Conservation (phyloP, 768 basidiomycete species). For the Termitomyces sp. region DNA sequence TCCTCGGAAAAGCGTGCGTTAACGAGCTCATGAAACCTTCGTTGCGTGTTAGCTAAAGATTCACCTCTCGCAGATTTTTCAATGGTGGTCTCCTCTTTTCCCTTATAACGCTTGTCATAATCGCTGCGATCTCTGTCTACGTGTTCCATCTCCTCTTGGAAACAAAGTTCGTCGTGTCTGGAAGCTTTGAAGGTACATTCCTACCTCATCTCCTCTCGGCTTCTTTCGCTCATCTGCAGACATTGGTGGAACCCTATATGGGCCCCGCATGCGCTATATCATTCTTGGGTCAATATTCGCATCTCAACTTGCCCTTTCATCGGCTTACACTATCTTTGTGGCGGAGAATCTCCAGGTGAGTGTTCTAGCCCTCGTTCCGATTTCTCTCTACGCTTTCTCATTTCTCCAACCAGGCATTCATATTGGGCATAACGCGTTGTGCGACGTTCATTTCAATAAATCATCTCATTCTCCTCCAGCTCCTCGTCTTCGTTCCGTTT, state of each 20-base stretch:
- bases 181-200: constrained; percentile 79
- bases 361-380: constrained; percentile 10
- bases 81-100: constrained; percentile 96
- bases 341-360: constrained; percentile 74
- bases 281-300: constrained; percentile 85
- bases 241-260: constrained; percentile 89
- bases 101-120: constrained; percentile 62
- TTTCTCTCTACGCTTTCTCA: not conserved
- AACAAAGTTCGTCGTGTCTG: constrained; percentile 86
- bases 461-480: constrained; percentile 79
- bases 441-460: constrained; percentile 56
- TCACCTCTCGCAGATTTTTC: constrained; percentile 59
- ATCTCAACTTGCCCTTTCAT: constrained; percentile 85
- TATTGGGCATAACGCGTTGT: constrained; percentile 77
- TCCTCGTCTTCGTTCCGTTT: constrained; percentile 84
- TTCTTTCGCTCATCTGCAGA: constrained; percentile 40
- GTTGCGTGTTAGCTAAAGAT: not conserved
- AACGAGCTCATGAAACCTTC: not conserved
- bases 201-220: not conserved
- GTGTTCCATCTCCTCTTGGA: constrained; percentile 89
- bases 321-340: constrained; percentile 94
- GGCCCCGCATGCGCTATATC: constrained; percentile 85
- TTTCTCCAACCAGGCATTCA: constrained; percentile 54
- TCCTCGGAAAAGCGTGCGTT: constrained; percentile 88
- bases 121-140: constrained; percentile 84